Conservation (phyloP, 1,284 basidiomycete species). For the Apiotrichum siamense region DNA sequence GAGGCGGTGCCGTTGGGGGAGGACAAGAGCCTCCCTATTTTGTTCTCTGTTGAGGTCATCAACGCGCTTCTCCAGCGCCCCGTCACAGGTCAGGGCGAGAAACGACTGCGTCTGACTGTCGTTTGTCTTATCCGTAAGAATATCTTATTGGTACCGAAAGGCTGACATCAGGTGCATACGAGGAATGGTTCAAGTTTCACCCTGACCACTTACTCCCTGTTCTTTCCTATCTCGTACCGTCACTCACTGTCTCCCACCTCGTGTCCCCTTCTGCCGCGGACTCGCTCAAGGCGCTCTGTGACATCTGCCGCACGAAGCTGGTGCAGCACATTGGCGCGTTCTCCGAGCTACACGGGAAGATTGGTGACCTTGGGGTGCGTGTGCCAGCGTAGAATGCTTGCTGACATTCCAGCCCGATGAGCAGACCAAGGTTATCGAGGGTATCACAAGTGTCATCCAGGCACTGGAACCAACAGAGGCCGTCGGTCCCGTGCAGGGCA, state of each 20-base stretch:
- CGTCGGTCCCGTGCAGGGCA: constrained; percentile 72
- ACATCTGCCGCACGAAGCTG: constrained; percentile 71
- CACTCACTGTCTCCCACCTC: constrained; percentile 57
- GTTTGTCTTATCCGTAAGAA: constrained; percentile 60
- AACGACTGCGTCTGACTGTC: constrained; percentile 64
- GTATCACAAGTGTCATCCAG: constrained; percentile 82
- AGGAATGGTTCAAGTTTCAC: constrained; percentile 70
- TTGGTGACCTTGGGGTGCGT: constrained; percentile 66
- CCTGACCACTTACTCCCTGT: constrained; percentile 50
- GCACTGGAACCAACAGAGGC: constrained; percentile 69
- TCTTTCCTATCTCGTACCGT: constrained; percentile 62
- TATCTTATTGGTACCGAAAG: constrained; percentile 26
- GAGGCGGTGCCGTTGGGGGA: constrained; percentile 76
- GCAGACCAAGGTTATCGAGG: constrained; percentile 80
- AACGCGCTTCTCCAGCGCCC: constrained; percentile 49
- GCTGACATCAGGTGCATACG: constrained; percentile 52
- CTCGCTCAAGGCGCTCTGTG: constrained; percentile 74
- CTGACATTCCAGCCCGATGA: constrained; percentile 61
- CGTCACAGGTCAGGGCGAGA: constrained; percentile 40
- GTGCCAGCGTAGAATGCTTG: background rate
- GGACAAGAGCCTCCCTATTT: constrained; percentile 56
- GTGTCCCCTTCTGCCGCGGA: constrained; percentile 70
- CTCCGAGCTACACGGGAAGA: constrained; percentile 67
- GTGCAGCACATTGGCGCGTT: constrained; percentile 77
- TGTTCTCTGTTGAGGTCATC: constrained; percentile 67